Base-by-base conservation (phyloP, 352 stramenopile genomes). In the Pythium myriotylum region DNA sequence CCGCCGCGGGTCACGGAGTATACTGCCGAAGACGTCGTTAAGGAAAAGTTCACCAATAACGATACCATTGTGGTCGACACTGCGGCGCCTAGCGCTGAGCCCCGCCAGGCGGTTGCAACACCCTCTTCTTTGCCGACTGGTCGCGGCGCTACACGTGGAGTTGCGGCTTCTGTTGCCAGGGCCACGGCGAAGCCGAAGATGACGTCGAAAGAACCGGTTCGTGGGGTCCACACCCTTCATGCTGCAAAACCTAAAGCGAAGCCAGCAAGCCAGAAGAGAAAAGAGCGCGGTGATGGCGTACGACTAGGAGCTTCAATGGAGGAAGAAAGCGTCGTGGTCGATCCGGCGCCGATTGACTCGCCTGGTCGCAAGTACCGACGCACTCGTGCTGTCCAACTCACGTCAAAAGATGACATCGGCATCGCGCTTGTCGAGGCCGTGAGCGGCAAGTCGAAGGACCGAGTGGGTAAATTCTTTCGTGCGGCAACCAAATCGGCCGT, bases 361-460 rank as follows among this genome's bases (percentile, higher is more conserved):
- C 16, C 56, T 39, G 41, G 65, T n/a, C 62, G 22, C 6, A 91
- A 89, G 54, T 88, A 88, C 33, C 64, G 74, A 20, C 79, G 82
- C 17, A 80, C 65, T 8, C 72, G 61, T 17, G 70, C 72, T 10
- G 69, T 94, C 37, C 70, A 92, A 7, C 62, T 94, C 42, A 88
- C 68, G 24, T 92, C 82, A 3, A 93, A 93, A 57, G 86, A 92
- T 32, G 84, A 91, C 50, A 75, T 95, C 29, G 83, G 70, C n/a
- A 54, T 80, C 33, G 74, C 67, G 48, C 65, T 95, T 22, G 77
- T 80, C 22, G 71, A 84, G 39, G 86, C 84, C 7, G 86, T 95
- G 10, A 90, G 74, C 35, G 74, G 73, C 14, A 58, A 65, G 22
- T 79, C 81, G 1, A 72, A 74, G 9, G 79, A 81, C 59, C 83